These are phyloP conservation scores for Chlorella sp. DNA, from an alignment of 139 green algal species.

Conservation along the genomic window DNA sequence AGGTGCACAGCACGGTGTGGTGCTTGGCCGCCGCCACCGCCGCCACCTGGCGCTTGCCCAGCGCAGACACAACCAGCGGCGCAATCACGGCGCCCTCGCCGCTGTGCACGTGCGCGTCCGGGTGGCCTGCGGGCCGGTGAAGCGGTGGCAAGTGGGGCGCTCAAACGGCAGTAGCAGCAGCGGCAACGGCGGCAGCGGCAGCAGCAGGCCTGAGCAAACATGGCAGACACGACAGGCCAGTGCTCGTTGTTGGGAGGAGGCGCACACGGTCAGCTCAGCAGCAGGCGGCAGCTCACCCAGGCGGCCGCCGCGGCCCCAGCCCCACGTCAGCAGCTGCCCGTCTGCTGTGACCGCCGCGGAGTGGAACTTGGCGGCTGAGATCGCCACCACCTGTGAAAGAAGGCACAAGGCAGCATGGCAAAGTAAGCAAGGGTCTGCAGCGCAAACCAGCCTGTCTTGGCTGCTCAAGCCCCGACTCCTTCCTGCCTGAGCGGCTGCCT, in stretches of 20 bases:
- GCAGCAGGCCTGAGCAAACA: too few relatives aligned
- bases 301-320: constrained; percentile 85
- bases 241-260: too few relatives aligned
- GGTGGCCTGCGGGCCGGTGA: constrained; percentile 66
- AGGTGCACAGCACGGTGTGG: constrained; percentile 85
- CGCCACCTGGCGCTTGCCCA: constrained; percentile 42
- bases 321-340: constrained; percentile 86
- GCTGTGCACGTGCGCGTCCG: constrained; percentile 83
- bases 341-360: constrained; percentile 69
- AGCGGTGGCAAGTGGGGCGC: too few relatives aligned
- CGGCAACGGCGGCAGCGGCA: too few relatives aligned
- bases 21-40: constrained; percentile 83
- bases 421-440: too few relatives aligned
- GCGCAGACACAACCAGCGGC: constrained; percentile 51
- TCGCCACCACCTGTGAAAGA: constrained; percentile 2
- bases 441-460: too few relatives aligned
- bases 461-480: not conserved
- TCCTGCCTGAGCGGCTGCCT: not conserved
- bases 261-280: not conserved
- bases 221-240: too few relatives aligned
- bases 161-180: too few relatives aligned
- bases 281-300: constrained; percentile 55
- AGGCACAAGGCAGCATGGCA: too few relatives aligned
- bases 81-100: constrained; percentile 73
- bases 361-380: constrained; percentile 92